Evolutionary conservation across 208 protist species (phyloP).

Genomic region (Histomonas meleagridis): DNA sequence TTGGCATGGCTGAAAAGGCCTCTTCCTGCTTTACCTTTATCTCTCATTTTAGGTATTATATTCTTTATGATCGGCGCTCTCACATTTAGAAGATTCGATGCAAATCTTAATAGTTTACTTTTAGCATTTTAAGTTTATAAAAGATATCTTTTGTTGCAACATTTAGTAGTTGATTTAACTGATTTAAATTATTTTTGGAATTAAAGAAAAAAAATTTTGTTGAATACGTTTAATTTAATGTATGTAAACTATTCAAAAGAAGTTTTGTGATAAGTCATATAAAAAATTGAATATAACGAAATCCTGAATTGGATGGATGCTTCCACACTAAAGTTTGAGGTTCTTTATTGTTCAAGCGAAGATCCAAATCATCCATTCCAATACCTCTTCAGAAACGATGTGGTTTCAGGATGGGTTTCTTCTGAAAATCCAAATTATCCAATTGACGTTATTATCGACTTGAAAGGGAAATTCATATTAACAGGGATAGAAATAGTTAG

Average conservation of each 20-base stretch:
- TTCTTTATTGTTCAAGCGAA: background rate
- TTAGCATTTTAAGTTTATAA: slow-evolving; percentile 5
- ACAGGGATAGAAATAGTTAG: background rate
- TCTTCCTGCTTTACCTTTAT: slow-evolving; percentile 14
- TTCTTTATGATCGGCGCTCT: background rate
- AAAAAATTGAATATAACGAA: too few species aligned
- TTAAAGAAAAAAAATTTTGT: too few species aligned
- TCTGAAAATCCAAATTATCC: background rate
- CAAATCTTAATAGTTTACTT: background rate
- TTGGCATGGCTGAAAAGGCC: background rate
- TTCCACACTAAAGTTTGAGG: background rate
- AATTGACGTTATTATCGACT: background rate
- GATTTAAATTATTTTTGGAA: too few species aligned
- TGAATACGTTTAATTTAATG: too few species aligned
- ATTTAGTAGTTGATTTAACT: too few species aligned
- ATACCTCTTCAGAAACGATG: background rate
- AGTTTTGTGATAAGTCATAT: too few species aligned
- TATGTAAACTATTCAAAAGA: too few species aligned
- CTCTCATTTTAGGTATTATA: background rate
- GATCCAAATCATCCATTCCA: background rate
- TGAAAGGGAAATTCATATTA: background rate
- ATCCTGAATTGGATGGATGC: too few species aligned
- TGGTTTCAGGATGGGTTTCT: background rate
- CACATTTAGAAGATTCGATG: background rate
- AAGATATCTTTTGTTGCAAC: too few species aligned